These are phyloP conservation scores for Linnemannia zychae DNA, from an alignment of 192 early-diverging fungal species.

Conservation along the genomic window DNA sequence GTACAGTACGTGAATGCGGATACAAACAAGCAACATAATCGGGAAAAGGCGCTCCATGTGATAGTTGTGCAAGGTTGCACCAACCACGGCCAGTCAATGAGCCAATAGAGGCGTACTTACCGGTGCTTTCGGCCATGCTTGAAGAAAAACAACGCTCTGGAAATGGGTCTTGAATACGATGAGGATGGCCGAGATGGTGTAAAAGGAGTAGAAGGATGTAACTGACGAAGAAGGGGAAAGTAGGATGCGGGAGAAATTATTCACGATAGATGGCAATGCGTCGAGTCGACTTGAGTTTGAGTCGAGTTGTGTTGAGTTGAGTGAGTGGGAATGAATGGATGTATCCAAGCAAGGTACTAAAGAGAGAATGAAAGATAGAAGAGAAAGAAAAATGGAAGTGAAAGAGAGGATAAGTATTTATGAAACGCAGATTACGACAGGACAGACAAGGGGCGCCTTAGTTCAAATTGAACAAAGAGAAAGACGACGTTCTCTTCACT, in stretches of 20 bases:
- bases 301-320: neutral
- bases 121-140: conserved; percentile 40
- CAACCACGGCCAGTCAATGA: neutral
- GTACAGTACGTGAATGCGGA: neutral
- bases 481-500: neutral
- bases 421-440: conserved; percentile 1
- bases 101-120: neutral
- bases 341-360: too few species aligned
- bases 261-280: neutral
- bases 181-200: neutral
- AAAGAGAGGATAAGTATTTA: neutral
- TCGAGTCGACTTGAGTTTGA: neutral
- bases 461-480: neutral
- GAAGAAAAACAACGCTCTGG: neutral
- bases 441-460: conserved; percentile 1
- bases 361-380: neutral
- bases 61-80: conserved; percentile 4
- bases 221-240: too few species aligned
- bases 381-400: neutral
- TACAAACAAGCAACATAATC: neutral
- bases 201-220: neutral
- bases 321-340: neutral
- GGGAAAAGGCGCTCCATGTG: neutral
- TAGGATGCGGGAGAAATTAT: too few species aligned
- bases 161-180: neutral